phyloP scores from a whole-genome alignment of 2,329 filamentous ascomycete species.

The Aureobasidium pullulans region DNA sequence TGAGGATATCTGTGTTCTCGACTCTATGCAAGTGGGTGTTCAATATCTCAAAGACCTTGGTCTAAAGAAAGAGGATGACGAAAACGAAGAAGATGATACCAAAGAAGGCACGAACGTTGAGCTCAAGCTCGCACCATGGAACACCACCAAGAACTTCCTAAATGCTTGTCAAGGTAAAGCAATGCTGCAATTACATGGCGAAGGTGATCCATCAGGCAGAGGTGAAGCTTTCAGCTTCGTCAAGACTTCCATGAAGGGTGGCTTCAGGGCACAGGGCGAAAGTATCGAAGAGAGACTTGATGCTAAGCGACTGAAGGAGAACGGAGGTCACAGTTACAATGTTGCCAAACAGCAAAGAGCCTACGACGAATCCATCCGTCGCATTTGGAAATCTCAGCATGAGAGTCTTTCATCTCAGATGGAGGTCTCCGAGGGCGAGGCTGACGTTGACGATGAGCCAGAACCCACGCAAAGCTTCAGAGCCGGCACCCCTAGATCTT shows the following conservation, averaged over 20 bases:
- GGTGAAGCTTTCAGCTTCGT: conserved; percentile 96
- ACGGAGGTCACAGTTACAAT: conserved; percentile 91
- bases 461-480: conserved; percentile 29
- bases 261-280: conserved; percentile 84
- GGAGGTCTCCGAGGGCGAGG: conserved; percentile 68
- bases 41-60: conserved; percentile 88
- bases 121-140: conserved; percentile 89
- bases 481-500: conserved; percentile 58
- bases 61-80: conserved; percentile 60
- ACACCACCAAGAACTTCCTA: conserved; percentile 92
- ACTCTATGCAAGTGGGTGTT: conserved; percentile 93
- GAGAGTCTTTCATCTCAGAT: conserved; percentile 64
- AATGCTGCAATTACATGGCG: conserved; percentile 90
- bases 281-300: conserved; percentile 82
- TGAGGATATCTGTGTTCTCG: conserved; percentile 88
- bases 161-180: conserved; percentile 91
- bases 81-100: conserved; percentile 57
- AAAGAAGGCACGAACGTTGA: conserved; percentile 71
- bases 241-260: conserved; percentile 97
- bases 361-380: conserved; percentile 83
- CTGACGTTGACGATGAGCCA: conserved; percentile 50
- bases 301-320: conserved; percentile 60
- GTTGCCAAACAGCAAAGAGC: conserved; percentile 88
- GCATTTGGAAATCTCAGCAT: conserved; percentile 89
- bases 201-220: conserved; percentile 88